Base-by-base conservation (phyloP, 2,329 filamentous ascomycete genomes). In the Plectosphaerella sp. region DNA sequence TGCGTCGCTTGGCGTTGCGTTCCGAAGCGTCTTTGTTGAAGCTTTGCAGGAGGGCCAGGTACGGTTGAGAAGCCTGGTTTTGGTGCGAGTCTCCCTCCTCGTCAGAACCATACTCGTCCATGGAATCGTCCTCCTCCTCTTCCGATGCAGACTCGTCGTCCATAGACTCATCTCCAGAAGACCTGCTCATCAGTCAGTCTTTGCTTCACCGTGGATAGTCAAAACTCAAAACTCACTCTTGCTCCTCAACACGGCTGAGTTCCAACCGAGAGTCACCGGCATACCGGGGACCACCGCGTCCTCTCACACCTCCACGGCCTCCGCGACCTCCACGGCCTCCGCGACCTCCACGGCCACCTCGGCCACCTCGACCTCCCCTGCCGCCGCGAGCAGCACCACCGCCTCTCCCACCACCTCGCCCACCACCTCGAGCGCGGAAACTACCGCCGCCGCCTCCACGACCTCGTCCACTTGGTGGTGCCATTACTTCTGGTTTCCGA, bases 31-130 rank as follows among this genome's bases (percentile, higher is more conserved):
- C 69, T 24, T 78, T 73, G 3, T 73, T 71, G 47, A 87, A 69
- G 53, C 78, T 84, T 60, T 84, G 76, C 60, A 87, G 71, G 7
- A 87, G 70, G 8, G 79, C 72, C 67, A 78, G 71, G 57, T 86
- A 87, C 4, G 83, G 77, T 28, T 74, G 72, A 24, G 71, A 67
- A 9, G 28, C 28, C 11, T 24, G 68, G 50, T 10, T 71, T 60
- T 5, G 64, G n/a, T 67, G 49, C 5, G 11, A 4, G 11, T 54
- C 62, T 22, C 61, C 61, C 51, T 72, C 71, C 39, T 68, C 67
- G 18, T 76, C 73, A 46, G 77, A 77, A 39, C 69, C 70, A 18
- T 72, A 71, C 53, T 67, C 71, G 20, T 75, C 74, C 1, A 74
- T 22, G 22, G 22, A 68, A 45, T 75, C 63, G 3, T 79, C 76